phyloP scores from a whole-genome alignment of 2,329 filamentous ascomycete genomes.

The Pyrenophora seminiperda region DNA sequence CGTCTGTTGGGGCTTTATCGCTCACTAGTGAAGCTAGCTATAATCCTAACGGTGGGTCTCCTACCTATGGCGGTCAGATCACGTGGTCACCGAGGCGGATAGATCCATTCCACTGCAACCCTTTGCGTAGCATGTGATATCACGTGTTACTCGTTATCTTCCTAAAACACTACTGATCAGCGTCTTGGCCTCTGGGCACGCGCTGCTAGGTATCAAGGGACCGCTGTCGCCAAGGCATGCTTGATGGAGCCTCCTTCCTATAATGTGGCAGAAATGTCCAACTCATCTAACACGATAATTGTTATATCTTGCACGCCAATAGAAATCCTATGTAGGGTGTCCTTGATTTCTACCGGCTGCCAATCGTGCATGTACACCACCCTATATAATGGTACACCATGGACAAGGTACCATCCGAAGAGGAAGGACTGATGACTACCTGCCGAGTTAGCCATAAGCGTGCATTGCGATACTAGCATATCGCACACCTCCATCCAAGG shows the following conservation, averaged over 20 bases:
- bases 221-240: conserved; percentile 35
- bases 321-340: conserved; percentile 27
- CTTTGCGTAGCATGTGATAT: neutral
- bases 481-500: conserved; percentile 17
- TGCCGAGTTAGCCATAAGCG: conserved; percentile 35
- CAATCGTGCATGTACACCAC: conserved; percentile 29
- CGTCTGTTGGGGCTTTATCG: no score
- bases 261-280: conserved; percentile 36
- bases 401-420: conserved; percentile 27
- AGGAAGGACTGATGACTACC: conserved; percentile 36
- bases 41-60: no score
- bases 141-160: conserved; percentile 17
- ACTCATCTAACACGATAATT: conserved; percentile 42
- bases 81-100: no score
- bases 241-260: conserved; percentile 43
- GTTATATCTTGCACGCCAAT: conserved; percentile 23
- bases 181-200: conserved; percentile 24
- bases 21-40: no score
- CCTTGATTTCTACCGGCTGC: conserved; percentile 19
- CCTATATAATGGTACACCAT: conserved; percentile 14
- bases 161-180: conserved; percentile 18
- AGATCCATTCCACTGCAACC: no score
- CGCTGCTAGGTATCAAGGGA: conserved; percentile 5
- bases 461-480: conserved; percentile 17
- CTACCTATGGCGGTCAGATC: no score